Base-by-base conservation (phyloP, 2,329 filamentous ascomycete genomes). In the Arthrinium phaeospermum region DNA sequence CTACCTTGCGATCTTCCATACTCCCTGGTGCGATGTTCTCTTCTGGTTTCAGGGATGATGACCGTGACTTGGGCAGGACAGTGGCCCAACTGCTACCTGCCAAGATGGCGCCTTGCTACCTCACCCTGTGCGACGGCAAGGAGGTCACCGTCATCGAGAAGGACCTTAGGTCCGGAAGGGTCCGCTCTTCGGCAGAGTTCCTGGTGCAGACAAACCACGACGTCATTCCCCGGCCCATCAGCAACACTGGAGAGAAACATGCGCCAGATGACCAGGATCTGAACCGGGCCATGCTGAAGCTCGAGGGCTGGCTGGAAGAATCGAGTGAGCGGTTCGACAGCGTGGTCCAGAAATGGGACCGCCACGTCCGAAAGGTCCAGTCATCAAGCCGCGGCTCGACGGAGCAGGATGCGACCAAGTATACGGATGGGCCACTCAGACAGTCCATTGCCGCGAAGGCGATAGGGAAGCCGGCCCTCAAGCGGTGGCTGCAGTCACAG, bases 161-260 rank as follows among this genome's bases (percentile, higher is more conserved):
- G 76, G 89, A 91, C 75, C 83, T 86, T 71, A 68, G 76, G 3
- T 84, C 78, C 0, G 88, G 86, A 3, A 81, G 81, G 0, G 76
- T 86, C 7, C 82, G 83, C n/a, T 81, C 81, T 1, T 86, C 85
- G 2, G 78, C 79, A 0, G 81, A 84, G 1, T 91, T 91, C 76
- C 85, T 91, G 49, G 83, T 86, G 3, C 83, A 85, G 14, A 90
- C 89, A 0, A 91, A 91, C 76, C 87, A 89, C 77, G 88, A 91
- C 64, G 51, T 70, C 4, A 57, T 47, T 27, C 30, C 27, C 4
- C 70, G 49, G 12, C 47, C 19, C 13, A 27, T 45, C 45, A 64
- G 34, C 7, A 41, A 30, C 19, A 37, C 69, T 12, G 30, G 53
- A 7, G 53, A 61, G 16, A 37, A 61, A 12, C 3, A 10, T 37